Evolutionary conservation across 768 basidiomycete genomes (phyloP).

Genomic region (Tulasnella sp.): DNA sequence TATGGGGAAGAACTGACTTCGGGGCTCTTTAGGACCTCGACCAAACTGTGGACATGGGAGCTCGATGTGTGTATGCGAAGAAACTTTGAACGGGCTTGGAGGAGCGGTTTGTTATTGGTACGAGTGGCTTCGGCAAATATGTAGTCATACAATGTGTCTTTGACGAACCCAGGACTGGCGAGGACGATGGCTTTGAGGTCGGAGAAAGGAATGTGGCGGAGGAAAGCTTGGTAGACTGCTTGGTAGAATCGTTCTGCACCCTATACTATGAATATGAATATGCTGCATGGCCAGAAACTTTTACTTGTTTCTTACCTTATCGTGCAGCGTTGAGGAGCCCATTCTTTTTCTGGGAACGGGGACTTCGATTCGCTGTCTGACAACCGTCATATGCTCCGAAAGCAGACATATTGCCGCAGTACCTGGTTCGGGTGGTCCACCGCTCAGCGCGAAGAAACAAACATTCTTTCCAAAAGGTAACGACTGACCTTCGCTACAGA

Average conservation of each 20-base stretch:
- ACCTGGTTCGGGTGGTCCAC: conserved; percentile 29
- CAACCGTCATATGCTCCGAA: conserved; percentile 93
- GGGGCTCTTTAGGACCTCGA: conserved; percentile 89
- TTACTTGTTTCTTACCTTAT: conserved; percentile 41
- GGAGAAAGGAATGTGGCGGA: conserved; percentile 81
- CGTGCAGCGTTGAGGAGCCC: conserved; percentile 74
- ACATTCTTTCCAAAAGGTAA: neutral
- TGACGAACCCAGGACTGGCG: conserved; percentile 93
- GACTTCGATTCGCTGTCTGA: conserved; percentile 80
- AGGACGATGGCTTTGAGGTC: conserved; percentile 85
- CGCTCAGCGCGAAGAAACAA: neutral
- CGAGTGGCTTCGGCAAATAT: conserved; percentile 70
- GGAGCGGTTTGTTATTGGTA: conserved; percentile 72
- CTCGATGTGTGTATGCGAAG: conserved; percentile 86
- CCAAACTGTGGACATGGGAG: conserved; percentile 89
- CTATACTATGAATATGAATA: conserved; percentile 19
- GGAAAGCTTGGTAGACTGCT: conserved; percentile 74
- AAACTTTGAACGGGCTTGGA: conserved; percentile 70
- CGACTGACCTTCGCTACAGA: conserved; percentile 74
- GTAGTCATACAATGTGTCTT: conserved; percentile 76
- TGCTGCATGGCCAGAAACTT: neutral
- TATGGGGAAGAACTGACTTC: conserved; percentile 44
- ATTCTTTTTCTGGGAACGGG: conserved; percentile 83
- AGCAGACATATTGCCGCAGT: conserved; percentile 88
- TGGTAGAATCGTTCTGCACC: conserved; percentile 73